Evolutionary conservation across 306 rosid genomes (phyloP), one percentile per base, ranked within the genome.

Genomic region (Vigna mungo): DNA sequence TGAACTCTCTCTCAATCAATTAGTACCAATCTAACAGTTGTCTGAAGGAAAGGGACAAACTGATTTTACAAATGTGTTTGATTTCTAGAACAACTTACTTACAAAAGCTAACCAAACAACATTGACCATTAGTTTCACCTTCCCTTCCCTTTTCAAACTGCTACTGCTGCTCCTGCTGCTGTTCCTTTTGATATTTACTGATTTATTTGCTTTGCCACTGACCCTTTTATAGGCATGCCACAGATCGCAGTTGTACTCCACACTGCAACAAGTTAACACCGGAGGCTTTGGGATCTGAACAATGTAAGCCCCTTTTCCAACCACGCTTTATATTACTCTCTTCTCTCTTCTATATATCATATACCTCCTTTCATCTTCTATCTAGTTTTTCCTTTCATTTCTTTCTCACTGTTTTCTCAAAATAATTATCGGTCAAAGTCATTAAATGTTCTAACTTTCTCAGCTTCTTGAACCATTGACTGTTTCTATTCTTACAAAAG

Each of bases 121-220:
- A 68, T 81, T 82, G 85, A 76, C 85, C 78, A 71, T 82, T 82
- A 82, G 85, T 37, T 76, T 72, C 78, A 82, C 85, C 85, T 62
- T 82, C 81, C 85, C 60, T 81, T 81, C 85, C 37, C 51, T 20
- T 17, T 52, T 18, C 52, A 32, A 65, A 34, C 16, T 36, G 64
- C 6, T 36, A 54, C 30, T 20, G 10, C 32, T 25, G 51, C 72
- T n/a, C 3, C 27, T 25, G 27, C 2, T 25, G n/a, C n/a, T n/a
- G n/a, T n/a, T n/a, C n/a, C 27, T 3, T 25, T 44, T 48, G 3
- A 48, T 68, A 74, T 68, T 75, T 59, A 81, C 66, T 25, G 46
- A 67, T 74, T 68, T 59, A 81, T 74, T 25, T 54, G 32, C 67
- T 36, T 32, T 23, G 66, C 36, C 66, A 59, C 39, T 59, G 10